These are phyloP conservation scores for Domatiomyces catenatus DNA, from an alignment of 2,329 filamentous ascomycete genomes.

Conservation along the genomic window DNA sequence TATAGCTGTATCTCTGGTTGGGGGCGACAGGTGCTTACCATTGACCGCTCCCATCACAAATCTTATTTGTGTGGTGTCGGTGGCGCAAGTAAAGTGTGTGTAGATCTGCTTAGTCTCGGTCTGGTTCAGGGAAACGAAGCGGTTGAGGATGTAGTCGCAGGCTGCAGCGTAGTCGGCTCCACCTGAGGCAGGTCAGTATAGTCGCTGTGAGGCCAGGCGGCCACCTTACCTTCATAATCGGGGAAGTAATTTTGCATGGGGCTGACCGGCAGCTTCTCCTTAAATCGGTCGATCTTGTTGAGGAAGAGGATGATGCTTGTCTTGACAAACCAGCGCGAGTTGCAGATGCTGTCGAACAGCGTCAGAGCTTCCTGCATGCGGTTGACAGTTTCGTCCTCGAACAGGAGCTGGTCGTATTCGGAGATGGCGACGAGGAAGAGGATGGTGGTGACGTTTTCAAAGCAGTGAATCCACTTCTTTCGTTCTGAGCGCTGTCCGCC, in stretches of 20 bases:
- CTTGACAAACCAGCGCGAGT: slow-evolving; percentile 58
- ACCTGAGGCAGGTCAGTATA: slow-evolving; percentile 33
- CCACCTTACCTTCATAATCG: slow-evolving; percentile 51
- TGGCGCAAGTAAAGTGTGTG: slow-evolving; percentile 98
- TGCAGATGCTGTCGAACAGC: slow-evolving; percentile 58
- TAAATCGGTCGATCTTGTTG: slow-evolving; percentile 62
- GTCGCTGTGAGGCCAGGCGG: neutral
- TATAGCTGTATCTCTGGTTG: neutral
- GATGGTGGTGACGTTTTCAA: slow-evolving; percentile 94
- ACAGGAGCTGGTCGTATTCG: slow-evolving; percentile 89
- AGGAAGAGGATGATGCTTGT: slow-evolving; percentile 59
- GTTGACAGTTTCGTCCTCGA: slow-evolving; percentile 87
- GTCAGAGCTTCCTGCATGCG: slow-evolving; percentile 59
- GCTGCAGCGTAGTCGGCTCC: slow-evolving; percentile 90
- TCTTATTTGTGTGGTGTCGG: slow-evolving; percentile 94
- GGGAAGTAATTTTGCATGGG: slow-evolving; percentile 65
- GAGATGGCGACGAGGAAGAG: slow-evolving; percentile 94
- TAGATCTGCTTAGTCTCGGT: slow-evolving; percentile 99
- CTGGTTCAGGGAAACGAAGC: slow-evolving; percentile 96
- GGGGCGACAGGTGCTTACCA: slow-evolving; percentile 43
- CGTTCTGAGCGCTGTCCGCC: slow-evolving; percentile 87
- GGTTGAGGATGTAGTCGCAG: slow-evolving; percentile 97
- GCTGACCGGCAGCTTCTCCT: slow-evolving; percentile 57
- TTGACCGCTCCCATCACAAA: slow-evolving; percentile 99
- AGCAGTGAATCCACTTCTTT: slow-evolving; percentile 90